Conservation (phyloP, 768 basidiomycete species). For the Postia placenta region DNA sequence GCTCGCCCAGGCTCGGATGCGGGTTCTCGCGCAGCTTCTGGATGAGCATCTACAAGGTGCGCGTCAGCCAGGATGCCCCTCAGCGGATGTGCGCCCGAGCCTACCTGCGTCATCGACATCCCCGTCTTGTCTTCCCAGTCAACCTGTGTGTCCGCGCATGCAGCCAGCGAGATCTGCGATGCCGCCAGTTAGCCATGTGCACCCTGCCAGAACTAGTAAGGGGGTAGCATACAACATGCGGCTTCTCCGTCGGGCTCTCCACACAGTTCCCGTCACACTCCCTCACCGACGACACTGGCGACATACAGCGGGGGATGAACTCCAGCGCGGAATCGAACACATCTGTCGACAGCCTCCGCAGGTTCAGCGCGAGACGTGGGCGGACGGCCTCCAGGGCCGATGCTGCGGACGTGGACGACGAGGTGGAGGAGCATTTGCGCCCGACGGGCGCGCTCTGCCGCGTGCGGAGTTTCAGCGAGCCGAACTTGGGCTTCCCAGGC, state of each 20-base stretch:
- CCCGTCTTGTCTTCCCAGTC: constrained; percentile 1
- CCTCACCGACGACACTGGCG: constrained; percentile 1
- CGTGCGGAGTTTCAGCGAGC: background rate
- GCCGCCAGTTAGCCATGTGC: background rate
- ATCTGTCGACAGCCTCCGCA: background rate
- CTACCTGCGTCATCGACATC: constrained; percentile 4
- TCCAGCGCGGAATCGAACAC: background rate
- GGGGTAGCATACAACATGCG: background rate
- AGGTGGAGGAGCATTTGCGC: background rate
- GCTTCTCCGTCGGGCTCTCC: background rate
- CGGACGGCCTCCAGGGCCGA: too few relatives aligned
- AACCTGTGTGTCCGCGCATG: constrained; percentile 1
- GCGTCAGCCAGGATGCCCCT: background rate
- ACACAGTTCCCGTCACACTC: constrained; percentile 3
- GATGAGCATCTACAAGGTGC: background rate
- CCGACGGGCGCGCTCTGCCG: background rate
- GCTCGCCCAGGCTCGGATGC: background rate
- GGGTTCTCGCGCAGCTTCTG: background rate
- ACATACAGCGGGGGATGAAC: constrained; percentile 2
- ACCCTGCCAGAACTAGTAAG: background rate
- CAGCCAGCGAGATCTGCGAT: constrained; percentile 5
- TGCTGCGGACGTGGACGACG: background rate
- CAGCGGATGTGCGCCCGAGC: background rate
- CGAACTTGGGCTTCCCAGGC: background rate
- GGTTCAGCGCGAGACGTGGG: background rate